These are phyloP conservation scores for Cladosporium velox DNA, from an alignment of 2,329 filamentous ascomycete species.

Conservation along the genomic window DNA sequence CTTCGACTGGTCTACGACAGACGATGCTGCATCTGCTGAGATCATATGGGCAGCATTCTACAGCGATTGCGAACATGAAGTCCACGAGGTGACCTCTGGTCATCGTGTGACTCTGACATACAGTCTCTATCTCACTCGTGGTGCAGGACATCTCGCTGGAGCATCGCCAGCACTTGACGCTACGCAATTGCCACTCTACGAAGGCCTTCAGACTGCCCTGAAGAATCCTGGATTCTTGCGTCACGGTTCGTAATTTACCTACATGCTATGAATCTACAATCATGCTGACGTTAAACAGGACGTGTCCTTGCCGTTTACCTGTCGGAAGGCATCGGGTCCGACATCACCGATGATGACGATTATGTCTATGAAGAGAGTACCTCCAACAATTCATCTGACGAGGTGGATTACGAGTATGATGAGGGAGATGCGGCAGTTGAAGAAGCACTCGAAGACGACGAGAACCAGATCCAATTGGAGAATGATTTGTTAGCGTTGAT, in stretches of 20 bases:
- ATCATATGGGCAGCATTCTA: constrained; percentile 57
- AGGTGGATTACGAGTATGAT: neutral
- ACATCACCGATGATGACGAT: neutral
- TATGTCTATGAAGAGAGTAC: neutral
- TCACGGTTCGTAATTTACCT: neutral
- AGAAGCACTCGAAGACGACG: neutral
- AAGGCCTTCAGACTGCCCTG: constrained; percentile 37
- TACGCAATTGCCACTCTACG: constrained; percentile 41
- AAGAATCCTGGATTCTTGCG: constrained; percentile 40
- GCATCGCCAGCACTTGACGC: constrained; percentile 35
- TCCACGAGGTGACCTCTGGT: constrained; percentile 52
- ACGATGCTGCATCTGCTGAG: neutral
- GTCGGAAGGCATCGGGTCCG: neutral
- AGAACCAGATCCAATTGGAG: neutral
- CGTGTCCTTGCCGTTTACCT: constrained; percentile 27
- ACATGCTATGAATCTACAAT: neutral
- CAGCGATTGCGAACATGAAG: constrained; percentile 56
- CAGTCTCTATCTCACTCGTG: constrained; percentile 52
- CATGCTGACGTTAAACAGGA: constrained; percentile 3
- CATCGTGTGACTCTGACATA: constrained; percentile 62
- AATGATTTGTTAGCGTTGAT: neutral
- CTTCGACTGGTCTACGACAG: constrained; percentile 46
- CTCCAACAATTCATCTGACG: neutral
- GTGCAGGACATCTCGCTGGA: constrained; percentile 37
- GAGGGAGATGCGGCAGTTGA: neutral